These are phyloP conservation scores for Globisporangium abappressorium DNA, from an alignment of 352 stramenopile genomes.

Conservation along the genomic window DNA sequence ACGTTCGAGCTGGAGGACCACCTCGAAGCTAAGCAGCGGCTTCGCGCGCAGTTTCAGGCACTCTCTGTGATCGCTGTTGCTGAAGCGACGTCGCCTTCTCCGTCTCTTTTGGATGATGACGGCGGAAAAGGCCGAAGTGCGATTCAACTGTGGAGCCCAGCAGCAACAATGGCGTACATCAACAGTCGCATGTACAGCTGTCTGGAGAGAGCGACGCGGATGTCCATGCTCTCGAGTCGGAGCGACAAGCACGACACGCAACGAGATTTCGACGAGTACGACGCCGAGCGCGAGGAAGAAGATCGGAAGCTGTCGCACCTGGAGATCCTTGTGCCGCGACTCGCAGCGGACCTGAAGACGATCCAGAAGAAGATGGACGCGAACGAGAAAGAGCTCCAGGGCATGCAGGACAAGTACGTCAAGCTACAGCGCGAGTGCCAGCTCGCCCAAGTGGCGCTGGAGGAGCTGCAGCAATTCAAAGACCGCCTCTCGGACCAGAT, in stretches of 20 bases:
- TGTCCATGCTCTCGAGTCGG: slow-evolving; percentile 21
- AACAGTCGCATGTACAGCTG: slow-evolving; percentile 59
- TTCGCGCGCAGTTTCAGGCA: slow-evolving; percentile 47
- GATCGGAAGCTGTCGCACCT: slow-evolving; percentile 52
- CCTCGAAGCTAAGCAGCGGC: slow-evolving; percentile 32
- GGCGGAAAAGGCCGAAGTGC: not conserved
- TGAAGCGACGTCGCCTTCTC: slow-evolving; percentile 38
- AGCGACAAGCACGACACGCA: slow-evolving; percentile 20
- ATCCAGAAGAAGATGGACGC: slow-evolving; percentile 47
- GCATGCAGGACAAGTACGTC: slow-evolving; percentile 32
- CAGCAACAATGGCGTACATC: slow-evolving; percentile 46
- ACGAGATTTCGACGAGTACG: slow-evolving; percentile 30
- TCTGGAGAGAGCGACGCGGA: slow-evolving; percentile 44
- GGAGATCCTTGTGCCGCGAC: slow-evolving; percentile 59
- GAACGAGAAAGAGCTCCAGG: slow-evolving; percentile 38
- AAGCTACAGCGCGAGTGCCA: slow-evolving; percentile 43
- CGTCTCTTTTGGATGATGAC: slow-evolving; percentile 20
- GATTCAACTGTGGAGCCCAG: slow-evolving; percentile 30
- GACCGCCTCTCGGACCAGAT: slow-evolving; percentile 73
- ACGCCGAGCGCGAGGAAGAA: slow-evolving; percentile 42
- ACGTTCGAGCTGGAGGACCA: slow-evolving; percentile 66
- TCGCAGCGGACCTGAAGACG: slow-evolving; percentile 43
- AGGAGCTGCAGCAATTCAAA: slow-evolving; percentile 75
- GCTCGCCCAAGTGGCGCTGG: slow-evolving; percentile 61
- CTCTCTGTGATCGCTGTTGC: slow-evolving; percentile 41